Evolutionary conservation across 768 basidiomycete species (phyloP), one percentile per base, ranked within the genome.

Genomic region (Tulasnella calospora): DNA sequence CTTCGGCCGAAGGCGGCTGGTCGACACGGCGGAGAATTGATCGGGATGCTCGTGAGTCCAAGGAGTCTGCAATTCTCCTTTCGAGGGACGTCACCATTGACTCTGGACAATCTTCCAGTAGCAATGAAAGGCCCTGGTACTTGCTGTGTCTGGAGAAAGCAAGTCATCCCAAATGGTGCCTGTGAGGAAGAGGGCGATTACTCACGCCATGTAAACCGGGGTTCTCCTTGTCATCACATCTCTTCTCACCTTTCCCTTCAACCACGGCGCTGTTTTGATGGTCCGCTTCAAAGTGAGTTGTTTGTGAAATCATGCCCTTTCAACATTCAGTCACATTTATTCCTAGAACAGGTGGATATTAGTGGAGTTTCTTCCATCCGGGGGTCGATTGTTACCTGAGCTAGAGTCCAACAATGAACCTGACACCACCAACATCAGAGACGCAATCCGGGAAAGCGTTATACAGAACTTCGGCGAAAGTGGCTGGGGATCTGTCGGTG

Each of bases 301-400:
- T 79, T 9, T 73, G 21, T 55, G 27, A 27, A 19, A 33, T 15
- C 46, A 57, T 55, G n/a, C 40, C n/a, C 30, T 27, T 17, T 51
- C 51, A 33, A 71, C 77, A 71, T n/a, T 33, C 23, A 10, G 46
- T 57, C 27, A 72, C 71, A 71, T 41, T 41, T n/a, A 47, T 79
- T 40, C 36, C 19, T 67, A 95, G 94, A 96, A 95, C 83, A 89
- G 95, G 47, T 95, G 94, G 93, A 84, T 96, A 15, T 89, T 97
- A 41, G 90, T 95, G 76, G 94, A 97, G 84, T 91, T 96, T 82
- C 88, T 96, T 47, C 83, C 88, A 12, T 83, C 61, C 12, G 61
- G 61, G 27, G 61, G 61, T 35, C 27, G 61, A 85, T 30, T 78
- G 81, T 40, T 46, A 44, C 36, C 47, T 38, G 57, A 55, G 35